Conservation (phyloP, 169 alveolate species). For the Hepatocystis sp. region DNA sequence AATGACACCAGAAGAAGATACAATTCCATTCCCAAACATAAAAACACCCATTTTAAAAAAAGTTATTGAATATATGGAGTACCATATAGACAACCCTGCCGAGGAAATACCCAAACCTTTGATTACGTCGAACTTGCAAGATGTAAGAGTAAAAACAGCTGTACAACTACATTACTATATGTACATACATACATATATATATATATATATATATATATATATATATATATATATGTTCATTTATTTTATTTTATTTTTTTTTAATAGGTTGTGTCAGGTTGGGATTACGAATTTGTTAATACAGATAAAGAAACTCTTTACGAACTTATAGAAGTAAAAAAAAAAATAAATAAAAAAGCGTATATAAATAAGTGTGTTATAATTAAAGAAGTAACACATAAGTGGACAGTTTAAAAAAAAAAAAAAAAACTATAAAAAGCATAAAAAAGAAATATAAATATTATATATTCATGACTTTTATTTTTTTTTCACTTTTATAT, state of each 20-base stretch:
- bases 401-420: no score
- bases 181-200: no score
- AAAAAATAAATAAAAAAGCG: background rate
- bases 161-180: no score
- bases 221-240: slow-evolving; percentile 11
- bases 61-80: slow-evolving; percentile 93
- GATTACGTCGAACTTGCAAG: slow-evolving; percentile 88
- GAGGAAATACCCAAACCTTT: slow-evolving; percentile 96
- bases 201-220: background rate
- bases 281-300: slow-evolving; percentile 95
- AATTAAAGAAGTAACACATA: background rate
- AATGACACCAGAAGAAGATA: slow-evolving; percentile 86
- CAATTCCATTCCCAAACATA: slow-evolving; percentile 95
- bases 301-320: slow-evolving; percentile 93
- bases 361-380: background rate
- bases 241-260: slow-evolving; percentile 6
- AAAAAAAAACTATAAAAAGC: no score
- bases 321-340: slow-evolving; percentile 90
- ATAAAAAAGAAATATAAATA: no score
- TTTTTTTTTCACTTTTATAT: background rate
- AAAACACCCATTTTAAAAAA: slow-evolving; percentile 90
- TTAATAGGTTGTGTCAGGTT: slow-evolving; percentile 87
- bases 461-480: background rate
- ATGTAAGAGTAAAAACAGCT: slow-evolving; percentile 75
- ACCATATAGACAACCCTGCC: slow-evolving; percentile 93